Base-by-base conservation (phyloP, 257 asterid genomes). In the Linaria vulgaris region DNA sequence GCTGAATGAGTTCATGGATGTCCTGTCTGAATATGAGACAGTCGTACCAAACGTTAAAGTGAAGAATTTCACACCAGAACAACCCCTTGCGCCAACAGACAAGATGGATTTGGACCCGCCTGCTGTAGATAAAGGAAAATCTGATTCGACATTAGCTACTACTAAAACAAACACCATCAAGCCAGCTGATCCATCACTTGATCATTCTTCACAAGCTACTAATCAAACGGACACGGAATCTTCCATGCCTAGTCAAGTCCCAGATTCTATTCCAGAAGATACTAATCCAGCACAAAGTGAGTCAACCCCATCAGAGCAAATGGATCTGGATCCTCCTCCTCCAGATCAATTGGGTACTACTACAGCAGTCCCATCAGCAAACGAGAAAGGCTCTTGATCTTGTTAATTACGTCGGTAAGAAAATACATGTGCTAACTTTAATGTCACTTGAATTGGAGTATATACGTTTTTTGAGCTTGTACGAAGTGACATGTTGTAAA, bases 1-100 rank as follows among this genome's bases (percentile, higher is more conserved):
- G 71, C 95, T 94, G 14, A 87, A 90, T 9, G 99, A 90, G 78
- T 85, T 85, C 74, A 72, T 85, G 87, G 86, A 85, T 72, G 95
- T 82, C 69, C 78, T 94, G 0, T 79, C 90, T 15, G 99, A 90
- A 66, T 87, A 87, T 16, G 83, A 74, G 49, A 49, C 77, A 37
- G 41, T 74, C 15, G 88, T 79, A 70, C 58, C 69, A 30, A 69
- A 63, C 69, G 3, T 45, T 5, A 72, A 60, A 24, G 76, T 34
- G 64, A 66, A 52, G 56, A 69, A 71, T 55, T 69, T 24, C 17
- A 63, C 77, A 1, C 49, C 65, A 17, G 12, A 79, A 38, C 48
- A 56, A 13, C 50, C 79, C 16, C 38, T 71, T 67, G 78, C 64
- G 0, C 43, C 67, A 44, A 27, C 72, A 53, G 87, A 76, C 30